A percentile compares a stretch with the other conserved stretches of the same genome.
These are phyloP conservation scores for Candida cerambycidarum DNA, from an alignment of 805 yeast genomes.

Conservation along the genomic window DNA sequence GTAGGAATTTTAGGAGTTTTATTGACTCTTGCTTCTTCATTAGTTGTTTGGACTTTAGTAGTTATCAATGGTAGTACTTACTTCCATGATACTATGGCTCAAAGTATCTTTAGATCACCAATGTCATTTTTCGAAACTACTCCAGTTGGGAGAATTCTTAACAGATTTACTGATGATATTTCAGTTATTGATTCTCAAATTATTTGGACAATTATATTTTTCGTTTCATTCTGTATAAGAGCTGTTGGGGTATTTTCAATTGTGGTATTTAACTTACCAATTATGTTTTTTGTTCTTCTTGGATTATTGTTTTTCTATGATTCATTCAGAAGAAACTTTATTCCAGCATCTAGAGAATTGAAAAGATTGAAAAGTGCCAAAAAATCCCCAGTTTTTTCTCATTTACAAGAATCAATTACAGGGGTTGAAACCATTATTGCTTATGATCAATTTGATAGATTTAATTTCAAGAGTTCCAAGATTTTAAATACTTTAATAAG, in stretches of 20 bases:
- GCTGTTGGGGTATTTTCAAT: conserved; percentile 30
- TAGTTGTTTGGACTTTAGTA: conserved; percentile 31
- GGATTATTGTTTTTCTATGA: conserved; percentile 30
- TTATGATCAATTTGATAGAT: conserved; percentile 29
- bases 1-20: conserved; percentile 31
- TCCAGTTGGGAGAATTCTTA: conserved; percentile 40
- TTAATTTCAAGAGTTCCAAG: conserved; percentile 21
- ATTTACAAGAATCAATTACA: conserved; percentile 36
- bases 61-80: conserved; percentile 30
- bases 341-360: conserved; percentile 36
- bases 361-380: conserved; percentile 31
- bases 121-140: conserved; percentile 45
- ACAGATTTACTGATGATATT: conserved; percentile 40
- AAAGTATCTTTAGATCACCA: conserved; percentile 35
- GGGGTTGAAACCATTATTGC: conserved; percentile 39
- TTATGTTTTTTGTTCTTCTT: conserved; percentile 29
- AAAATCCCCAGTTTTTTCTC: conserved; percentile 35
- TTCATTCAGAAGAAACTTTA: conserved; percentile 28
- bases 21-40: conserved; percentile 25
- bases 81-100: conserved; percentile 40
- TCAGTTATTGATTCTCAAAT: conserved; percentile 31
- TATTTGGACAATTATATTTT: conserved; percentile 29
- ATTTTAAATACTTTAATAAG: conserved; percentile 27
- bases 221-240: conserved; percentile 22
- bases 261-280: conserved; percentile 31